Evolutionary conservation across 257 asterid genomes (phyloP).

Genomic region (Primulina eburnea): DNA sequence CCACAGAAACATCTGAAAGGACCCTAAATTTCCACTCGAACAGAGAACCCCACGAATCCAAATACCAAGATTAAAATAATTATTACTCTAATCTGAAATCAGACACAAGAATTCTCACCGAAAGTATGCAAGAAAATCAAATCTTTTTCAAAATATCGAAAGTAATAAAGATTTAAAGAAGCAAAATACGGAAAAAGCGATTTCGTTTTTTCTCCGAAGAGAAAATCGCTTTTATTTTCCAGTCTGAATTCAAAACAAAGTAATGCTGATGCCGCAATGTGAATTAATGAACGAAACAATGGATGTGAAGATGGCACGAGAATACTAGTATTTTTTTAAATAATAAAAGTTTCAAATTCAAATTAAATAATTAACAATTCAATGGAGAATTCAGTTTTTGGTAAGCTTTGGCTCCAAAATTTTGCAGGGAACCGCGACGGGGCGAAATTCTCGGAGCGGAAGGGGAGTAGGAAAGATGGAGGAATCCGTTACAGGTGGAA

Average conservation of each 20-base stretch:
- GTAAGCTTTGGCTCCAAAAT: conserved; percentile 63
- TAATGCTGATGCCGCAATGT: background rate
- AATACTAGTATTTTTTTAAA: background rate
- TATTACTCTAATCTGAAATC: conserved; percentile 7
- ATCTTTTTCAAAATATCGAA: conserved; percentile 2
- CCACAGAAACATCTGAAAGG: background rate
- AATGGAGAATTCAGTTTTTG: conserved; percentile 26
- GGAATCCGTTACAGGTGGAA: background rate
- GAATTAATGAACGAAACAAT: background rate
- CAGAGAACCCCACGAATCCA: conserved; percentile 25
- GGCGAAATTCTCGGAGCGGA: conserved; percentile 29
- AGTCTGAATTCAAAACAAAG: background rate
- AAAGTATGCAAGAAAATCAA: background rate
- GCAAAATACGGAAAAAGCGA: conserved; percentile 4
- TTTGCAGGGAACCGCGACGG: conserved; percentile 60
- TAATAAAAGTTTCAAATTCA: background rate
- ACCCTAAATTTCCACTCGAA: conserved; percentile 32
- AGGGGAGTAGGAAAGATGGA: conserved; percentile 15
- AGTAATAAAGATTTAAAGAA: background rate
- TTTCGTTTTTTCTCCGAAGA: background rate
- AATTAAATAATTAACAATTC: background rate
- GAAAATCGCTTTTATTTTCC: background rate
- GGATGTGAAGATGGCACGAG: background rate
- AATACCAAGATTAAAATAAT: conserved; percentile 1
- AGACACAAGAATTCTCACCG: background rate